Base-by-base conservation (phyloP, 176 grass and related monocot species). In the Calamus simplicifolius region DNA sequence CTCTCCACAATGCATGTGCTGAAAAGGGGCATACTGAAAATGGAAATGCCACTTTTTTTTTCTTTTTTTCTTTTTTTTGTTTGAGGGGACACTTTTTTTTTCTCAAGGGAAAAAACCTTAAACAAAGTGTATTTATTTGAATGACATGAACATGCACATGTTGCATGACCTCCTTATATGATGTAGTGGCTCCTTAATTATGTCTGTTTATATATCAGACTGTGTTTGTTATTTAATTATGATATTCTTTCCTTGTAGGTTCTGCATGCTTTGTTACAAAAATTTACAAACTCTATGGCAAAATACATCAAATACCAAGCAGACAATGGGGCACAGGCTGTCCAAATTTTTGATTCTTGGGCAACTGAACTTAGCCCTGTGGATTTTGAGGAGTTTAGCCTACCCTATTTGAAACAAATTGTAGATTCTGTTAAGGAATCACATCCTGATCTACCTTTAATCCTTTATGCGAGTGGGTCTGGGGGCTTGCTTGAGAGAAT, bases 301-400 rank as follows among this genome's bases (percentile, higher is more conserved):
- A 73, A 67, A 51, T 96, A 96, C 56, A 84, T 96, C 57, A 84
- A 62, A 62, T 97, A 97, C 71, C 92, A 97, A 91, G 92, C 84
- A 5, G 84, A 97, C 66, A 76, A 82, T 69, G 92, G 92, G 7
- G 92, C 92, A 25, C 92, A 97, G 52, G 83, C 81, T 54, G 92
- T 97, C 52, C 92, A 97, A 69, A 90, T 97, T 69, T 97, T 97
- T 55, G 92, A 97, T 73, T 97, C 92, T 1, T 97, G 92, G 92
- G 92, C 92, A 17, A 91, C 92, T 10, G 92, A 97, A 77, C 83
- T 97, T 21, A 91, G 87, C 58, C 92, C 92, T 35, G 80, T 78
- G 70, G 92, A 97, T 77, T 97, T 97, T 62, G 86, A 90, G 69
- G 86, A 88, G 62, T 97, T 97, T 73, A 91, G 87, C 74, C 76